Conservation (phyloP, 139 green algal species). For the Marvania coccoides region DNA sequence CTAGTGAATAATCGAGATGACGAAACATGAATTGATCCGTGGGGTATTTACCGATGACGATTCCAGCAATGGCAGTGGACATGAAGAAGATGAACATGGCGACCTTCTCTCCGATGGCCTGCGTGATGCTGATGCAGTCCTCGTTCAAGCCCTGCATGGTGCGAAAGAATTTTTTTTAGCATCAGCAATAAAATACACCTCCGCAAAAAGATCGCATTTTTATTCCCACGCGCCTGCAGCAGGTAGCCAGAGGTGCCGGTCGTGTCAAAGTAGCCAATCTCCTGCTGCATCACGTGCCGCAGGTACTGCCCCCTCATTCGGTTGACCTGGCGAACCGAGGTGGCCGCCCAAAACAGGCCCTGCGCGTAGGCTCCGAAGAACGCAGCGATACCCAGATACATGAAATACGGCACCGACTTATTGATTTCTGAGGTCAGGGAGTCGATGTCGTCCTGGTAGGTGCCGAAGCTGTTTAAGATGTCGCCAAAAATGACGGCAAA, state of each 20-base stretch:
- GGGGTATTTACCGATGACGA: conserved; percentile 34
- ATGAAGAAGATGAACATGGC: conserved; percentile 17
- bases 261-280: conserved; percentile 76
- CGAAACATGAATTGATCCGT: too few relatives aligned
- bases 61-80: conserved; percentile 18
- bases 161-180: too few relatives aligned
- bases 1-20: neutral
- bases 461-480: neutral
- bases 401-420: conserved; percentile 41
- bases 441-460: neutral
- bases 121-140: conserved; percentile 47
- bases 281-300: conserved; percentile 60
- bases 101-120: conserved; percentile 48
- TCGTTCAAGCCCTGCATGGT: conserved; percentile 63
- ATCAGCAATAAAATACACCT: too few relatives aligned
- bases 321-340: conserved; percentile 10
- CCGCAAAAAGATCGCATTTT: too few relatives aligned
- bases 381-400: conserved; percentile 48
- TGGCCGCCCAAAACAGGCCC: conserved; percentile 27
- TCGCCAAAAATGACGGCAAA: neutral
- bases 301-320: conserved; percentile 44
- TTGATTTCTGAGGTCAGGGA: too few relatives aligned
- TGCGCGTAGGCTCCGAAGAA: conserved; percentile 31
- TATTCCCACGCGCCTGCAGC: too few relatives aligned
- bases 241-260: conserved; percentile 43